Base-by-base conservation (phyloP, 805 yeast genomes). In the Candida berthetii region DNA sequence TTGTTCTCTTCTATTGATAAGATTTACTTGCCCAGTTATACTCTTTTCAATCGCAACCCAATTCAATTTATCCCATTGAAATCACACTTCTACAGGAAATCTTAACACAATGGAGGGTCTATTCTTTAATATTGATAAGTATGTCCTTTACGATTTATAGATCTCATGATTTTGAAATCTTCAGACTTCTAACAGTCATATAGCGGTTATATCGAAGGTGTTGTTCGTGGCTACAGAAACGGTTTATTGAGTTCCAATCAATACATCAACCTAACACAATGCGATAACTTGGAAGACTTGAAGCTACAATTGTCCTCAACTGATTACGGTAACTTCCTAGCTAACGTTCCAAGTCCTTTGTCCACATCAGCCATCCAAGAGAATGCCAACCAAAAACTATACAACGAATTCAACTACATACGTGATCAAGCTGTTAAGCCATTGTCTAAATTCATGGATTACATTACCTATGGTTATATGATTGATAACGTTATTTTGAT, bases 381-480 rank as follows among this genome's bases (percentile, higher is more conserved):
- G 37, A 75, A 78, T 52, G 82, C 95, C 37, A 74, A 82, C 20
- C 74, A 73, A 48, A 87, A 85, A 60, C 68, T 93, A 44, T 84
- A 81, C 55, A 78, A 78, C 34, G 95, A 93, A 61, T 93, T 89
- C 66, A 81, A 85, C 48, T 91, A 89, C 63, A 72, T 93, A 42
- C 79, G 85, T 48, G 76, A 85, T 36, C 96, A 91, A 62, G 80
- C 96, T 4, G 81, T 83, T 29, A 89, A 88, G 45, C 84, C 82
- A 28, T 68, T 91, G 56, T 70, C 87, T 35, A 78, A 80, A 61
- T 89, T 91, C 58, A 74, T 93, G 80, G 96, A 95, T 61, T 95
- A 69, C 61, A 88, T 95, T 60, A 83, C 95, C 36, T 93, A 90
- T 60, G 95, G 97, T 10, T 93, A 95, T 66, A 93, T 93, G 99